A percentile compares a stretch with the other conserved stretches of the same genome.
phyloP scores from a whole-genome alignment of 345 rosid genomes.

The Eucalyptus decipiens region DNA sequence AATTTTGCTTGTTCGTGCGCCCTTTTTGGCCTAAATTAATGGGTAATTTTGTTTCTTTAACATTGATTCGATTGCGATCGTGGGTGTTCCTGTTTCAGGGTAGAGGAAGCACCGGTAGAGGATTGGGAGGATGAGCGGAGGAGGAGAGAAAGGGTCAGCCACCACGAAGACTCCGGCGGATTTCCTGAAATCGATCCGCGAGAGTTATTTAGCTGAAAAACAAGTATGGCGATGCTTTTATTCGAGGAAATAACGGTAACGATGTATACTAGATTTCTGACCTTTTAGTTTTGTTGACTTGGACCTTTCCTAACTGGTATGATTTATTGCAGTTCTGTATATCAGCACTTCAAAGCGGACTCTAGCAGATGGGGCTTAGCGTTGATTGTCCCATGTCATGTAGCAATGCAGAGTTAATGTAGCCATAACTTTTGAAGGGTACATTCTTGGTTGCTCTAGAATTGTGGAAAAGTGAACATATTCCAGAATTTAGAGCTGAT shows the following conservation, averaged over 20 bases:
- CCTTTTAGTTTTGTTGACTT: neutral
- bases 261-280: neutral
- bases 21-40: neutral
- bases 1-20: neutral
- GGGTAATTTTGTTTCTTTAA: neutral
- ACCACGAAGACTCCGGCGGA: conserved; percentile 56
- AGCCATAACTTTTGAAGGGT: neutral
- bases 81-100: neutral
- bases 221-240: conserved; percentile 92
- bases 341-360: conserved; percentile 85
- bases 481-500: neutral
- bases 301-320: neutral
- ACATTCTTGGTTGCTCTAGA: neutral
- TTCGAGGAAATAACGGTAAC: conserved; percentile 90
- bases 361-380: conserved; percentile 70
- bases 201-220: too few relatives aligned
- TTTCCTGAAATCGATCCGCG: conserved; percentile 88
- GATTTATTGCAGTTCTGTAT: conserved; percentile 60
- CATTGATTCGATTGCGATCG: neutral
- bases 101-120: neutral
- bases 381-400: neutral
- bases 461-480: neutral
- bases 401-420: neutral
- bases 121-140: conserved; percentile 39
- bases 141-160: conserved; percentile 31